Evolutionary conservation across 768 basidiomycete genomes (phyloP).

Genomic region (Cantharellus anzutake): DNA sequence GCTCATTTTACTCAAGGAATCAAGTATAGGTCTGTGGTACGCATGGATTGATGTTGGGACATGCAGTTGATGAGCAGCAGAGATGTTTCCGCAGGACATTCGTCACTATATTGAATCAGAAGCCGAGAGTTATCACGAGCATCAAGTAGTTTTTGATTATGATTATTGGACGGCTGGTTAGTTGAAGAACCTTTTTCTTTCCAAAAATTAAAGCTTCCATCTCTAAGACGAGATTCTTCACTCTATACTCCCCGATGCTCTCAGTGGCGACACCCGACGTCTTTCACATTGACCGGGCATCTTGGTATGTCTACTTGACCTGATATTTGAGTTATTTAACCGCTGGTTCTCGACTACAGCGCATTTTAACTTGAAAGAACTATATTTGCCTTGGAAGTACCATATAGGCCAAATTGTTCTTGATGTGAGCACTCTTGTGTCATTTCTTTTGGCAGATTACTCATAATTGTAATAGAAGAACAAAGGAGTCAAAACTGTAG

Average conservation of each 20-base stretch:
- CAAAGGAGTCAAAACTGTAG: conserved; percentile 59
- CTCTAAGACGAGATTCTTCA: conserved; percentile 62
- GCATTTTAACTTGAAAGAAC: conserved; percentile 76
- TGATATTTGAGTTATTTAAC: neutral
- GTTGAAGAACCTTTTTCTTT: neutral
- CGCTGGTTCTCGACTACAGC: conserved; percentile 20
- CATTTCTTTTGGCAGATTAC: neutral
- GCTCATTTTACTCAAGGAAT: conserved; percentile 40
- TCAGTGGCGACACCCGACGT: conserved; percentile 67
- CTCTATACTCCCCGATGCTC: conserved; percentile 58
- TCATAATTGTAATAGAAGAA: conserved; percentile 50
- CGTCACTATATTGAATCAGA: conserved; percentile 36
- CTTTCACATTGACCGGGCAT: conserved; percentile 80
- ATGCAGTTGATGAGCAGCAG: conserved; percentile 25
- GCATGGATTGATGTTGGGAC: neutral
- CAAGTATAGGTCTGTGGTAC: neutral
- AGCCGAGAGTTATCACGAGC: conserved; percentile 33
- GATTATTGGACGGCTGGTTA: conserved; percentile 77
- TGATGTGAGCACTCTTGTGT: conserved; percentile 37
- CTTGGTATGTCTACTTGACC: conserved; percentile 37
- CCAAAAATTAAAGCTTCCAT: neutral
- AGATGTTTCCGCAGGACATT: conserved; percentile 40
- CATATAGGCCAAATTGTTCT: conserved; percentile 83
- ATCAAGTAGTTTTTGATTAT: conserved; percentile 53
- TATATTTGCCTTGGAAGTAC: conserved; percentile 81